Evolutionary conservation across 768 basidiomycete species (phyloP).

Genomic region (Arthromyces matolae): DNA sequence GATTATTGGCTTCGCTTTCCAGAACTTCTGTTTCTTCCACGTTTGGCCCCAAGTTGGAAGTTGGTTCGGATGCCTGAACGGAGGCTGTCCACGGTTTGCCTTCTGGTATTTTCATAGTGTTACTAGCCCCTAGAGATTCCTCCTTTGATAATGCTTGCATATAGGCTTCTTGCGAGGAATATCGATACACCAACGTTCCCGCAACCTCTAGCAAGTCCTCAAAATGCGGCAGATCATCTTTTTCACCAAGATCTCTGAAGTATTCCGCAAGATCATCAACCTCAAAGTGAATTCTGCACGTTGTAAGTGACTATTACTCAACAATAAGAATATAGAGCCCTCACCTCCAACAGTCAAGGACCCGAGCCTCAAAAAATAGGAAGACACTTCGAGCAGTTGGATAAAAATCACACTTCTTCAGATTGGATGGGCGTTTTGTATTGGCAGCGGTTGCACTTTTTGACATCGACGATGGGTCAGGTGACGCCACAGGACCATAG

Average conservation of each 20-base stretch:
- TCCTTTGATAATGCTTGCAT: conserved; percentile 7
- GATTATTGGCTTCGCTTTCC: too few species aligned
- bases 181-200: background rate
- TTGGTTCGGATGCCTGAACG: too few species aligned
- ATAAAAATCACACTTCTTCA: conserved; percentile 21
- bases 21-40: too few species aligned
- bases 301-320: background rate
- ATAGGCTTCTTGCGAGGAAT: conserved; percentile 12
- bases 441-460: conserved; percentile 14
- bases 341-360: conserved; percentile 12
- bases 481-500: conserved; percentile 16
- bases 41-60: too few species aligned
- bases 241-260: background rate
- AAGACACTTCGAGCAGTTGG: conserved; percentile 21
- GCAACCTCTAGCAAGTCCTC: background rate
- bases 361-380: conserved; percentile 19
- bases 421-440: conserved; percentile 16
- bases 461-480: conserved; percentile 18
- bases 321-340: background rate
- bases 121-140: too few species aligned
- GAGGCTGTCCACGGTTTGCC: too few species aligned
- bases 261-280: background rate
- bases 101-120: too few species aligned
- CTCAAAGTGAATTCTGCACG: background rate
- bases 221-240: background rate